These are phyloP conservation scores for Colletotrichum sp. DNA, from an alignment of 2,329 filamentous ascomycete genomes.

Conservation along the genomic window DNA sequence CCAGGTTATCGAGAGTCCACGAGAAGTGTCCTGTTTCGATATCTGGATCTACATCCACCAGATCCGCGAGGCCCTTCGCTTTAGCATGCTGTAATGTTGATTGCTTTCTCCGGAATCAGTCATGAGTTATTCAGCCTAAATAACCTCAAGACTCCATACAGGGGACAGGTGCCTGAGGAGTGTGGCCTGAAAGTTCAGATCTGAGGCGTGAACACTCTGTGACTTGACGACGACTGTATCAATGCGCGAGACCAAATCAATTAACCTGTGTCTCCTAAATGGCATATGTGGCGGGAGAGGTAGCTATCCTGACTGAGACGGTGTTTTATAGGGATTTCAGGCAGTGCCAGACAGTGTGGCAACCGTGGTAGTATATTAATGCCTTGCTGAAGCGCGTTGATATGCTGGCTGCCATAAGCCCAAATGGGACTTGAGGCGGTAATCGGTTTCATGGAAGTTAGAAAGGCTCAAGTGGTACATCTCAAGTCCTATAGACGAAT, in stretches of 20 bases:
- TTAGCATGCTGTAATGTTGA: background rate
- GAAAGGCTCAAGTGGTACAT: too few species aligned
- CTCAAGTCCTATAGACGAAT: too few species aligned
- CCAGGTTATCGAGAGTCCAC: too few species aligned
- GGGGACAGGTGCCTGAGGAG: too few species aligned
- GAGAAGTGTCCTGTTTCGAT: background rate
- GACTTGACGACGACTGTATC: fast-evolving
- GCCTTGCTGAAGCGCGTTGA: too few species aligned
- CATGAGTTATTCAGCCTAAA: background rate
- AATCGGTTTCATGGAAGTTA: too few species aligned
- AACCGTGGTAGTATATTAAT: too few species aligned
- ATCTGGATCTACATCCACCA: background rate
- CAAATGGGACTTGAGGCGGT: too few species aligned
- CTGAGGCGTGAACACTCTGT: background rate
- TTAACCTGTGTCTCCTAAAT: too few species aligned
- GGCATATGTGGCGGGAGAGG: background rate
- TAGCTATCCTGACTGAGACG: background rate
- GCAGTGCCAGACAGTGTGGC: too few species aligned
- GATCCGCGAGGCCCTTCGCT: background rate
- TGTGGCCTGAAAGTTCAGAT: background rate
- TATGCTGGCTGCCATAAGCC: too few species aligned
- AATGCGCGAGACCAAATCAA: background rate
- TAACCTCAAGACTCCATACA: background rate
- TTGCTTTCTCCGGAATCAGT: background rate
- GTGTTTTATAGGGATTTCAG: fast-evolving